Evolutionary conservation across 768 basidiomycete species (phyloP).

Genomic region (Naematelia encephala): DNA sequence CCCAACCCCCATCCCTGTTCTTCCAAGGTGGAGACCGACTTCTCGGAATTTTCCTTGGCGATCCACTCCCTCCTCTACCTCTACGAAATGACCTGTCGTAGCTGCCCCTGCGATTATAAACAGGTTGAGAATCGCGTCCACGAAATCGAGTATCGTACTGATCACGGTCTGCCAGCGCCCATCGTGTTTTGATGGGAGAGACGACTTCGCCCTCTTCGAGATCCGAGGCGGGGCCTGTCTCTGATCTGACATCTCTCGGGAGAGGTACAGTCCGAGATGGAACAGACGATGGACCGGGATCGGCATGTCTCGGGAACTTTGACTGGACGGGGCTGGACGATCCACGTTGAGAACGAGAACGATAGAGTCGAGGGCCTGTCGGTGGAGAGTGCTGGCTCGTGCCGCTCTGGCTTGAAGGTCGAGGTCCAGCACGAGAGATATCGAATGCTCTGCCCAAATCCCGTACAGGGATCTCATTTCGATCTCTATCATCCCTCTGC

Average conservation of each 20-base stretch:
- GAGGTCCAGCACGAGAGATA: neutral
- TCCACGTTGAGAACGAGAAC: slow-evolving; percentile 23
- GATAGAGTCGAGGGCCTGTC: slow-evolving; percentile 6
- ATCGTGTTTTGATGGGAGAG: slow-evolving; percentile 14
- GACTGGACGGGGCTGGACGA: slow-evolving; percentile 18
- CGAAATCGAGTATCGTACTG: neutral
- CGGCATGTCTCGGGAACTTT: neutral
- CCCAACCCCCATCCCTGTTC: neutral
- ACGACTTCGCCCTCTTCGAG: slow-evolving; percentile 40
- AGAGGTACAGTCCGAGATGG: slow-evolving; percentile 7
- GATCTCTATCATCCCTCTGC: neutral
- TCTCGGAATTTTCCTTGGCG: neutral
- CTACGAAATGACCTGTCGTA: too few species aligned
- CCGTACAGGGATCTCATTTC: neutral
- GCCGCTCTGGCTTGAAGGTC: slow-evolving; percentile 5
- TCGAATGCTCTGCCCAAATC: slow-evolving; percentile 3
- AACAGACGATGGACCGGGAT: neutral
- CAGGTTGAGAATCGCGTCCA: neutral
- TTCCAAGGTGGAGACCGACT: neutral
- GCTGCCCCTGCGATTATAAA: neutral
- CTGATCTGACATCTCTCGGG: slow-evolving; percentile 6
- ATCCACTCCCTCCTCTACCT: neutral
- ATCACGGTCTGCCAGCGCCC: neutral
- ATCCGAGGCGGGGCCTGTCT: slow-evolving; percentile 22
- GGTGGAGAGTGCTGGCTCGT: slow-evolving; percentile 2